A percentile compares a stretch with the other conserved stretches of the same genome.
phyloP scores from a whole-genome alignment of 164 flowering plant species.

The Chimonanthus salicifolius region DNA sequence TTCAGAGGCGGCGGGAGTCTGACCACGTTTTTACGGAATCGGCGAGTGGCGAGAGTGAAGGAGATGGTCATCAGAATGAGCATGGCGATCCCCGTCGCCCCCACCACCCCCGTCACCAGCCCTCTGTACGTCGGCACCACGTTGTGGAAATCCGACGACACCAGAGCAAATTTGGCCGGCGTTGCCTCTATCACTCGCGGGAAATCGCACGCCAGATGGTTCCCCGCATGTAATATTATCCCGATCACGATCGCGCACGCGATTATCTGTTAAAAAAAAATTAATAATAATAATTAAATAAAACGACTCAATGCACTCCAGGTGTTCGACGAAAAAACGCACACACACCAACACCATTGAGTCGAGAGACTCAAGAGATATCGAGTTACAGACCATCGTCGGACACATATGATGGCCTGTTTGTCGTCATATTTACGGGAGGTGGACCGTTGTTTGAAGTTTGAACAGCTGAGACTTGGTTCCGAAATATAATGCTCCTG shows the following conservation, averaged over 20 bases:
- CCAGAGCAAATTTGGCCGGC: conserved; percentile 40
- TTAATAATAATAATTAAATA: too few species aligned
- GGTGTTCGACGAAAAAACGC: too few species aligned
- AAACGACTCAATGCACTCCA: too few species aligned
- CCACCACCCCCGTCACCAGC: conserved; percentile 52
- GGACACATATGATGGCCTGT: too few species aligned
- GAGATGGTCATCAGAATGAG: conserved; percentile 61
- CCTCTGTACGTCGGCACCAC: conserved; percentile 47
- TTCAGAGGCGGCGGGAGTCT: conserved; percentile 73
- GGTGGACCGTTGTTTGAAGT: too few species aligned
- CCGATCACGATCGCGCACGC: conserved; percentile 65
- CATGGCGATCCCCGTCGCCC: conserved; percentile 74
- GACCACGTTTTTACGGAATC: conserved; percentile 54
- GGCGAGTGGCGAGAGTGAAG: conserved; percentile 63
- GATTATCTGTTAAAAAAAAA: conserved; percentile 40
- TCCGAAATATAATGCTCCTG: too few species aligned
- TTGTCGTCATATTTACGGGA: too few species aligned
- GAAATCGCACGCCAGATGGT: conserved; percentile 78
- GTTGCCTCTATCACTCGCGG: conserved; percentile 54
- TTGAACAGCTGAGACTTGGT: too few species aligned
- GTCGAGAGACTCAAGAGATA: too few species aligned
- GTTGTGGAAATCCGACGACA: conserved; percentile 57
- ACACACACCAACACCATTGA: too few species aligned
- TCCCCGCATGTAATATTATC: conserved; percentile 61
- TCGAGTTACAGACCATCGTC: too few species aligned